Percentiles rank a stretch among this genome's conserved stretches.
These are phyloP conservation scores for Pleurotus pulmonarius DNA, from an alignment of 768 basidiomycete genomes.

Conservation along the genomic window DNA sequence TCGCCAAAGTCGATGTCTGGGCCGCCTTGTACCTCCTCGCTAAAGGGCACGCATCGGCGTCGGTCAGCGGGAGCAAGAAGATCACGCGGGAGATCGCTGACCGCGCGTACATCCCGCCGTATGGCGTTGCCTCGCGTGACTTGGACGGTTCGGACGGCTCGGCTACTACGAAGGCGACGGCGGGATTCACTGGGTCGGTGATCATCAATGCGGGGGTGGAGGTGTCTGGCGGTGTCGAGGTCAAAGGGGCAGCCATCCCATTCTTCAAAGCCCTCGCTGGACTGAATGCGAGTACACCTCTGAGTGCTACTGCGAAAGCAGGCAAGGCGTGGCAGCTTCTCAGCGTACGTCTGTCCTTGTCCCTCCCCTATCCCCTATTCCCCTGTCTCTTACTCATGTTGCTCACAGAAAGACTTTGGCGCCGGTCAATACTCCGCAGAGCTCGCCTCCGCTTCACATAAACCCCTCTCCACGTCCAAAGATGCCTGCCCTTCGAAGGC, in stretches of 20 bases:
- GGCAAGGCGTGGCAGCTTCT: too few relatives aligned
- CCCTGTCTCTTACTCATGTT: too few relatives aligned
- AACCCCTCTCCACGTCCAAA: too few relatives aligned
- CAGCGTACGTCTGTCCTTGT: too few relatives aligned
- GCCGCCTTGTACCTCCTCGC: neutral
- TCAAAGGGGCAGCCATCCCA: neutral
- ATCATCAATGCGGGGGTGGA: neutral
- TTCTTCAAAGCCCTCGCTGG: neutral
- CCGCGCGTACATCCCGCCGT: neutral
- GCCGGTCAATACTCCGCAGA: too few relatives aligned
- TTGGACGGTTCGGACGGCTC: neutral
- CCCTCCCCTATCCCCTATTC: too few relatives aligned
- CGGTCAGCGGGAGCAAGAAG: neutral
- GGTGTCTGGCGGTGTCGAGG: neutral
- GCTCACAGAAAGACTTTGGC: too few relatives aligned
- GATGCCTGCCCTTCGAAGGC: too few relatives aligned
- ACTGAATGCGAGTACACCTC: too few relatives aligned
- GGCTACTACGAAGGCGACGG: neutral
- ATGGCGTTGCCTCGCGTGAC: neutral
- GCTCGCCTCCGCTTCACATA: too few relatives aligned
- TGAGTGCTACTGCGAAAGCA: too few relatives aligned
- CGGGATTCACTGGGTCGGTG: neutral
- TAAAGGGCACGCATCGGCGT: neutral
- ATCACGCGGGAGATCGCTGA: too few relatives aligned
- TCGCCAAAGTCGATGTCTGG: neutral